Conservation (phyloP, 495 filamentous ascomycete species). For the Opeltia flavorubescens region DNA sequence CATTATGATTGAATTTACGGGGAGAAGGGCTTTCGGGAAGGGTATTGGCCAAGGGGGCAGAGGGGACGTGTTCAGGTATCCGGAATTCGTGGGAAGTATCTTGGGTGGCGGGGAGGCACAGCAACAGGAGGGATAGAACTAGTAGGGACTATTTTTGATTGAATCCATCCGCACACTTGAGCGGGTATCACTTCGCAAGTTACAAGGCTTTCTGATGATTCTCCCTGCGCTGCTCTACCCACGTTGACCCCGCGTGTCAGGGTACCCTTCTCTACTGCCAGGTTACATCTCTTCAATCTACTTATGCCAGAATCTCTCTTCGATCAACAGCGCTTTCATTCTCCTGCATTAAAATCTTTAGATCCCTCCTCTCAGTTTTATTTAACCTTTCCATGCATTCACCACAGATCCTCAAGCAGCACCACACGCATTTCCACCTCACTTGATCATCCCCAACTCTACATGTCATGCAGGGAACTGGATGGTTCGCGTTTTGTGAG, state of each 20-base stretch:
- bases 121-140: constrained; percentile 17
- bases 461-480: constrained; percentile 37
- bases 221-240: neutral
- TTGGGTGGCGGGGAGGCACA: constrained; percentile 26
- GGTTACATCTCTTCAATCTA: neutral
- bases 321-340: neutral
- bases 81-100: constrained; percentile 54
- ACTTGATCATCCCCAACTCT: constrained; percentile 29
- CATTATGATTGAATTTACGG: constrained; percentile 71
- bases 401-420: constrained; percentile 32
- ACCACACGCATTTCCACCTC: constrained; percentile 34
- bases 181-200: neutral
- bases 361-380: constrained; percentile 10
- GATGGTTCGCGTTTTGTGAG: constrained; percentile 30
- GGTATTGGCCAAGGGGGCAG: constrained; percentile 23
- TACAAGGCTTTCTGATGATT: neutral
- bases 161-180: neutral
- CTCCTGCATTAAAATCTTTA: constrained; percentile 4
- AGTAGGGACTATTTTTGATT: neutral
- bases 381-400: constrained; percentile 27
- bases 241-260: neutral
- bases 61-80: constrained; percentile 66
- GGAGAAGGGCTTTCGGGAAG: constrained; percentile 56
- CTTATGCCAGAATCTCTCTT: neutral
- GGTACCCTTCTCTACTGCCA: neutral